Base-by-base conservation (phyloP, 768 basidiomycete species). In the Leccinum fibrillosum region DNA sequence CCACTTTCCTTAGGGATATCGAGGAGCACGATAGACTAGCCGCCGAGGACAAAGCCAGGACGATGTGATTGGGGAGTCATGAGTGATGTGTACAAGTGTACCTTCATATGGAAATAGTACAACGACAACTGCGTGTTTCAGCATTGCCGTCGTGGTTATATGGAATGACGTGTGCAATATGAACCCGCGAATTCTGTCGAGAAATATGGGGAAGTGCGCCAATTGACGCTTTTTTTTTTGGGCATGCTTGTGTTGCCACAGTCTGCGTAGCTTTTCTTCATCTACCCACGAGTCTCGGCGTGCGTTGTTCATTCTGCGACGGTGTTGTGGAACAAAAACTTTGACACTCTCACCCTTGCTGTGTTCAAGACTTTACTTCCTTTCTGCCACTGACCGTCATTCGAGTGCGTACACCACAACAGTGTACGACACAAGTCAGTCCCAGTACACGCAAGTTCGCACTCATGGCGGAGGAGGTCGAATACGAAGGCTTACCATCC, bases 11-110 rank as follows among this genome's bases (percentile, higher is more conserved):
- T 68, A 91, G 89, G 57, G 80, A 89, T 64, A 91, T 92, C 63
- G 88, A 89, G 58, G 85, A 85, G 62, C 89, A 92, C 65, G 88
- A 92, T 69, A 76, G 78, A 26, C 77, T 84, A 19, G 87, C 88
- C 15, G 73, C 74, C 5, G 58, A 71, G 50, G 81, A 84, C 63
- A 78, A 73, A 58, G 34, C 26, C 26, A 59, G 5, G 42, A 35
- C 13, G 52, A 53, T 53, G 52, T 17, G 17, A 23, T 7, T 66
- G 9, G 35, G 56, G 39, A 45, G 51, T 13, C 32, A 39, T 13
- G n/a, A 34, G 49, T 21, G 34, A 47, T 54, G 12, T 32, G 32
- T 12, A 32, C 15, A 49, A 7, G 6, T 44, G 25, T 55, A 47
- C 13, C 59, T 61, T 42, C 39, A 42, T 42, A n/a, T 9, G 28